phyloP scores from a whole-genome alignment of 208 protist genomes.

The Leishmania tropica region DNA sequence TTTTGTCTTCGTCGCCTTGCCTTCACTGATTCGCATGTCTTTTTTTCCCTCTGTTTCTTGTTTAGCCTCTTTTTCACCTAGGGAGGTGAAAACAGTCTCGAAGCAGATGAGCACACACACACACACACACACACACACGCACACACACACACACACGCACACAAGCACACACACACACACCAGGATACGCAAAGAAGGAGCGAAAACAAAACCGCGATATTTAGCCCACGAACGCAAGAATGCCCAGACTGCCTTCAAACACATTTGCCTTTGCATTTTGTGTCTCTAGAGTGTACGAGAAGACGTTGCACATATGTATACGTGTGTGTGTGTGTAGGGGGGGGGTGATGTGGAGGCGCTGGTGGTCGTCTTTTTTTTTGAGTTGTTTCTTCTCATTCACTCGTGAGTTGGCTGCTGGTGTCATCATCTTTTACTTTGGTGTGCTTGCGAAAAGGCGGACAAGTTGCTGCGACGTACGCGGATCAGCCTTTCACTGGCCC shows the following conservation, averaged over 20 bases:
- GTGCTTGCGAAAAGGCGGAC: not conserved
- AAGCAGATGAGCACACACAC: not conserved
- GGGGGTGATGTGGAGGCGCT: not conserved
- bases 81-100: not conserved
- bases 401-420: not conserved
- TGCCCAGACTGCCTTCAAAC: not conserved
- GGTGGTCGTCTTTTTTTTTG: not conserved
- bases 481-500: not conserved
- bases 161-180: not conserved
- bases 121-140: not conserved
- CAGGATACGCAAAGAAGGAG: not conserved
- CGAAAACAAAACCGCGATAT: not conserved
- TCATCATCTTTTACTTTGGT: not conserved
- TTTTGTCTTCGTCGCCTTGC: not conserved
- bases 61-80: conserved; percentile 2
- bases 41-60: conserved; percentile 4
- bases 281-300: not conserved
- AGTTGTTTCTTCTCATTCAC: conserved; percentile 11
- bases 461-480: not conserved
- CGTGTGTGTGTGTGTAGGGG: no score
- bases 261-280: not conserved
- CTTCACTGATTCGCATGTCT: not conserved
- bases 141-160: not conserved
- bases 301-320: not conserved
- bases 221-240: not conserved